These are phyloP conservation scores for Hypoxylon intermedium DNA, from an alignment of 495 filamentous ascomycete species.

Conservation along the genomic window DNA sequence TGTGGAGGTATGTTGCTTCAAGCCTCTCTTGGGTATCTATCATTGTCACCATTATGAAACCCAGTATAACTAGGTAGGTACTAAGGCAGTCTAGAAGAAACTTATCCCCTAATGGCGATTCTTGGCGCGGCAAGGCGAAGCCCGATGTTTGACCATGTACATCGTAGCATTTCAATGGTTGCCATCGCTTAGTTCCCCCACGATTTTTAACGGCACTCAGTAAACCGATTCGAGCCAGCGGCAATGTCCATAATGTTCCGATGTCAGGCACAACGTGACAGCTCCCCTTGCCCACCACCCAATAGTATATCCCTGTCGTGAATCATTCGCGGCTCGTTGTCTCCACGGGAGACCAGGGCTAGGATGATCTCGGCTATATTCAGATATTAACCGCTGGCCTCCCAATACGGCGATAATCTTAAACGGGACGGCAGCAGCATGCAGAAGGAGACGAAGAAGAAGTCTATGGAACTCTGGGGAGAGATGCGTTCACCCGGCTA, in stretches of 20 bases:
- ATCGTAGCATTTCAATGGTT: background rate
- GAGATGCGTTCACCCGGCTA: slow-evolving; percentile 14
- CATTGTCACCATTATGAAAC: background rate
- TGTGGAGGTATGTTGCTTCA: background rate
- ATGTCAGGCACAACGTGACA: slow-evolving; percentile 16
- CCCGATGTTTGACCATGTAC: background rate
- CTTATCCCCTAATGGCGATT: background rate
- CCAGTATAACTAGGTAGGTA: too few species aligned
- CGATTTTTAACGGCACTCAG: background rate
- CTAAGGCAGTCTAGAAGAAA: too few species aligned
- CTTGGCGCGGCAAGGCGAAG: background rate
- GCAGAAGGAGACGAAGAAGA: slow-evolving; percentile 12
- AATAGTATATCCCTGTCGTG: background rate
- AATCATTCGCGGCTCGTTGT: slow-evolving; percentile 14
- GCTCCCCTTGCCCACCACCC: background rate
- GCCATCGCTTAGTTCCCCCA: slow-evolving; percentile 1
- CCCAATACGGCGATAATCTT: slow-evolving; percentile 11
- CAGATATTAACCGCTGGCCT: slow-evolving; percentile 29
- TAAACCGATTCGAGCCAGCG: slow-evolving; percentile 5
- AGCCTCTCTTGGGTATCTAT: slow-evolving; percentile 1
- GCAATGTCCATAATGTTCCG: slow-evolving; percentile 2
- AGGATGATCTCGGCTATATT: slow-evolving; percentile 38
- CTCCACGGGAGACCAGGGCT: slow-evolving; percentile 10
- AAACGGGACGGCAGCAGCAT: slow-evolving; percentile 14
- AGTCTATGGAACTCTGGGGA: slow-evolving; percentile 1